phyloP scores from a whole-genome alignment of 148 eudicot genomes.

The Spergularia marina region DNA sequence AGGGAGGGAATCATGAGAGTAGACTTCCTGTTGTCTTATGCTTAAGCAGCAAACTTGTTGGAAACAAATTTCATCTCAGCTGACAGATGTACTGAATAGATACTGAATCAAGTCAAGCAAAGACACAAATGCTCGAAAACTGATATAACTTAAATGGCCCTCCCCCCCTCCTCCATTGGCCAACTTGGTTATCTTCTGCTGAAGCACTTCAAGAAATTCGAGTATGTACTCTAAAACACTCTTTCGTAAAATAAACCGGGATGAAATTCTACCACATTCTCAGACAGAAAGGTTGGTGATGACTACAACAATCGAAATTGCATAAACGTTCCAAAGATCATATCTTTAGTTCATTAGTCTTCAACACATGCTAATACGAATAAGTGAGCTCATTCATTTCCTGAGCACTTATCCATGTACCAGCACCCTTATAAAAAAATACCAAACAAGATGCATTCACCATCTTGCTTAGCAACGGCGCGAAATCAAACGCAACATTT shows the following conservation, averaged over 20 bases:
- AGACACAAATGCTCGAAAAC: conserved; percentile 1
- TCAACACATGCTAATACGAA: conserved; percentile 8
- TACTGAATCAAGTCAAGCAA: not conserved
- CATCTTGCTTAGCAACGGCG: not conserved
- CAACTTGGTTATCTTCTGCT: conserved; percentile 10
- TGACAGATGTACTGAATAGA: not conserved
- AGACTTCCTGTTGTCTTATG: not conserved
- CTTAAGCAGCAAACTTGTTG: not conserved
- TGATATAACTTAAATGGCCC: not conserved
- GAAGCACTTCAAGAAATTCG: not conserved
- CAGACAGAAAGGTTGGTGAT: not conserved
- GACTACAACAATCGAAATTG: not conserved
- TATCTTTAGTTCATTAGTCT: not conserved
- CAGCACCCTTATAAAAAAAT: conserved; percentile 5
- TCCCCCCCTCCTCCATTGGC: not conserved
- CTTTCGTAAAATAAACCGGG: not conserved
- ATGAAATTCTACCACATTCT: not conserved
- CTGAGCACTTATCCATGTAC: not conserved
- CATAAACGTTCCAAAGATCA: not conserved
- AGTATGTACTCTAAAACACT: not conserved
- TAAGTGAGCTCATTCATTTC: not conserved
- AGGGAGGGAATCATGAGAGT: not conserved
- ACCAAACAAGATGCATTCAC: conserved; percentile 15
- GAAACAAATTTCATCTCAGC: conserved; percentile 3
- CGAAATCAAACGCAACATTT: conserved; percentile 12